These are phyloP conservation scores for Mrakia gelida DNA, from an alignment of 768 basidiomycete species.

Conservation along the genomic window DNA sequence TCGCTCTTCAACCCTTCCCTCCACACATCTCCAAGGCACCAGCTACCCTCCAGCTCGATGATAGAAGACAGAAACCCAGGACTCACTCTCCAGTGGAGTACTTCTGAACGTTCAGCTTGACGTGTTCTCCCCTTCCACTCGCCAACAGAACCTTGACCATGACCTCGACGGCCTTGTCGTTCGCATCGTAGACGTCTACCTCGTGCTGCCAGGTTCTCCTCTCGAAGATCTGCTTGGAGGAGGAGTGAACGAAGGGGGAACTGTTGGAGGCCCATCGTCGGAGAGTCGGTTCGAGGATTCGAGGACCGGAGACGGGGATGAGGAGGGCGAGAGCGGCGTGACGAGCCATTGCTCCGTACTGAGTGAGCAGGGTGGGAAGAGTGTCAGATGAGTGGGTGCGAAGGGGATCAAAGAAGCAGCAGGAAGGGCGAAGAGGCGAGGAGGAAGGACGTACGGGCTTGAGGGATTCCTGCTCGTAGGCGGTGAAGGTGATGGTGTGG, in stretches of 20 bases:
- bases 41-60: not conserved
- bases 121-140: slow-evolving; percentile 28
- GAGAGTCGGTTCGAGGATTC: not conserved
- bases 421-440: not conserved
- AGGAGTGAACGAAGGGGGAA: slow-evolving; percentile 24
- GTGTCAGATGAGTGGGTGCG: not conserved
- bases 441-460: slow-evolving; percentile 16
- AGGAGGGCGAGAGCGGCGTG: slow-evolving; percentile 29
- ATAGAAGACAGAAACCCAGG: not conserved
- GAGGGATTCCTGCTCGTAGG: slow-evolving; percentile 17
- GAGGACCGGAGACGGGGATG: slow-evolving; percentile 27
- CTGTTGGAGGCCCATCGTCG: slow-evolving; percentile 28
- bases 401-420: no score
- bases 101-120: slow-evolving; percentile 31
- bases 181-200: slow-evolving; percentile 30
- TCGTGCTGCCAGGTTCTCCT: slow-evolving; percentile 6
- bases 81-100: slow-evolving; percentile 25
- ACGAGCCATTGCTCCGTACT: slow-evolving; percentile 31
- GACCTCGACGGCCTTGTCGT: slow-evolving; percentile 30
- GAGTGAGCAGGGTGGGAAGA: not conserved
- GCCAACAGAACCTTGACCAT: slow-evolving; percentile 29
- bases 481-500: slow-evolving; percentile 30
- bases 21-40: no score
- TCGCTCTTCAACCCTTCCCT: no score
- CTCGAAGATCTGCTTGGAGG: slow-evolving; percentile 28